A percentile compares a stretch with the other conserved stretches of the same genome.
phyloP scores from a whole-genome alignment of 2,329 filamentous ascomycete species.

The Setomelanomma holmii region DNA sequence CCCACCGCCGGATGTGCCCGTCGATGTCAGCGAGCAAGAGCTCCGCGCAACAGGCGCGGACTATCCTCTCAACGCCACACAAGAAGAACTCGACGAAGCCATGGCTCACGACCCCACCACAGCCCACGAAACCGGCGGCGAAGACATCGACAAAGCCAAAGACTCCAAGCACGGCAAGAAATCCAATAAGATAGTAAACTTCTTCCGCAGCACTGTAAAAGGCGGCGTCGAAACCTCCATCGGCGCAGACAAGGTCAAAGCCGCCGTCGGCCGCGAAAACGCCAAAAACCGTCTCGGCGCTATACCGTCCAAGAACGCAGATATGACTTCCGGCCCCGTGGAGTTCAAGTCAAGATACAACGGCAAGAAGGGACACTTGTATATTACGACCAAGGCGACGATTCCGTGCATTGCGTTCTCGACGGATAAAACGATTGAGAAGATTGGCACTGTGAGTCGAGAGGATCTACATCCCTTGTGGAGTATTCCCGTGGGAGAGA shows the following conservation, averaged over 20 bases:
- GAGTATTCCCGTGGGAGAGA: conserved; percentile 73
- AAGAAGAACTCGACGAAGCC: conserved; percentile 71
- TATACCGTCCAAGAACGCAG: conserved; percentile 58
- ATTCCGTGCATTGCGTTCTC: conserved; percentile 73
- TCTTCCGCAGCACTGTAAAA: conserved; percentile 74
- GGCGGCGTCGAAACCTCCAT: conserved; percentile 76
- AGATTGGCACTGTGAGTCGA: conserved; percentile 55
- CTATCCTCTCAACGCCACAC: conserved; percentile 65
- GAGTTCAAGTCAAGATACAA: conserved; percentile 77
- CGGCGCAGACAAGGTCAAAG: conserved; percentile 74
- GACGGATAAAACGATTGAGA: conserved; percentile 58
- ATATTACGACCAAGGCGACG: conserved; percentile 71
- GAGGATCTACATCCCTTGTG: conserved; percentile 67
- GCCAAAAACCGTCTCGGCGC: conserved; percentile 77
- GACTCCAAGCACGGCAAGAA: conserved; percentile 56
- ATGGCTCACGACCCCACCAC: conserved; percentile 56
- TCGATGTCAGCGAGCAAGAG: conserved; percentile 58
- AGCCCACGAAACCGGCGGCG: conserved; percentile 59
- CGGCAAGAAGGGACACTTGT: conserved; percentile 75
- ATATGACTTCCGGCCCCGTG: conserved; percentile 68
- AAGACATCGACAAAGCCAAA: conserved; percentile 60
- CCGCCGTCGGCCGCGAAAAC: conserved; percentile 65
- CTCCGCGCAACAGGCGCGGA: conserved; percentile 61
- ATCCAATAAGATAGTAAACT: conserved; percentile 62
- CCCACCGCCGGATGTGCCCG: conserved; percentile 59